Evolutionary conservation across 305 asterid genomes (phyloP).

Genomic region (Fraxinus platypoda): DNA sequence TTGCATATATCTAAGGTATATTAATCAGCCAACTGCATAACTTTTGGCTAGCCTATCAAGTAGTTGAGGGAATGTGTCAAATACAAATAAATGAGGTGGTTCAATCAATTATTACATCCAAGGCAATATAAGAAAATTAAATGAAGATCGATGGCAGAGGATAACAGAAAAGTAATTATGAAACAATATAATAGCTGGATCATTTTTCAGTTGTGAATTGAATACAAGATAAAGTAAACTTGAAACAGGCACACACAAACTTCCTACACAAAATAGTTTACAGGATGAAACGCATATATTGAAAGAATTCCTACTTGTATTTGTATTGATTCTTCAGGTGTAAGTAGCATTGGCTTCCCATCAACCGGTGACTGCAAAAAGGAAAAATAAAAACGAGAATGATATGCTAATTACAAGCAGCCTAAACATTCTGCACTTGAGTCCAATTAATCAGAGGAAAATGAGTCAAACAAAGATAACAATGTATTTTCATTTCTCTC

Average conservation of each 20-base stretch:
- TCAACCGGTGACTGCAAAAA: slow-evolving; percentile 91
- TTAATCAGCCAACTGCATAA: neutral
- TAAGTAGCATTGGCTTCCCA: slow-evolving; percentile 96
- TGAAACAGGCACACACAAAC: neutral
- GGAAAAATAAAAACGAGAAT: slow-evolving; percentile 21
- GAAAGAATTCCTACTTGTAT: slow-evolving; percentile 63
- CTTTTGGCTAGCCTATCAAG: neutral
- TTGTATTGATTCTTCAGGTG: slow-evolving; percentile 97
- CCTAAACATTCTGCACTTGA: neutral
- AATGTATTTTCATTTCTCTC: neutral
- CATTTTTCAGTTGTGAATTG: neutral
- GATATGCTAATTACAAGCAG: slow-evolving; percentile 7
- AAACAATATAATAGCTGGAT: neutral
- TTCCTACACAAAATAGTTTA: neutral
- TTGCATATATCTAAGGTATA: neutral
- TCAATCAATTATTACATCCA: neutral
- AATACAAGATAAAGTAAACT: neutral
- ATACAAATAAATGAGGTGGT: neutral
- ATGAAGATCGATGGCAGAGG: neutral
- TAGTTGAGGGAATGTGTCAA: neutral
- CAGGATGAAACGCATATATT: neutral
- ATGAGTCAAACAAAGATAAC: neutral
- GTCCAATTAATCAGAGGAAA: slow-evolving; percentile 18
- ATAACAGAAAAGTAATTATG: neutral
- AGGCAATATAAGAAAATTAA: neutral